Conservation (phyloP, 495 filamentous ascomycete genomes). For the Daldinia grandis region DNA sequence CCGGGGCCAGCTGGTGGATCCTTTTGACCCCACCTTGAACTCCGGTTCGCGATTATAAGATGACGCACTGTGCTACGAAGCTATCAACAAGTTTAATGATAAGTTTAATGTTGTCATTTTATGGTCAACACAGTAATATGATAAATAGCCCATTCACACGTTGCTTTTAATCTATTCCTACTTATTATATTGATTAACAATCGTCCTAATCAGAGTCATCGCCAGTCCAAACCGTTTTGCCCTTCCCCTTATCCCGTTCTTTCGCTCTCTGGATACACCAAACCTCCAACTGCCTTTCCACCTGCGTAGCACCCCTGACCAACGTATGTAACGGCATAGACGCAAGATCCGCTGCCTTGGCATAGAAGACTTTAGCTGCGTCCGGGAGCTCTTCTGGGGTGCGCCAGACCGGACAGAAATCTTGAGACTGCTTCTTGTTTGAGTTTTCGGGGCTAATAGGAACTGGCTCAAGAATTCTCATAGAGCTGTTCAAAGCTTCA, state of each 20-base stretch:
- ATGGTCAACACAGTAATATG: background rate
- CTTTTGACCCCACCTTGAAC: background rate
- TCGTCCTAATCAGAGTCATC: conserved; percentile 23
- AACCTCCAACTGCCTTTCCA: conserved; percentile 62
- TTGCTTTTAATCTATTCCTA: background rate
- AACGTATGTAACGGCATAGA: conserved; percentile 48
- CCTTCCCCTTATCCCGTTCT: conserved; percentile 46
- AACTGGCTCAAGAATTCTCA: conserved; percentile 26
- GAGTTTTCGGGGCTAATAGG: conserved; percentile 39
- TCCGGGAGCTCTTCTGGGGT: conserved; percentile 64
- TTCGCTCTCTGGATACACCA: conserved; percentile 56
- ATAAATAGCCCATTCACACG: background rate
- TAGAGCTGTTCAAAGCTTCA: conserved; percentile 16
- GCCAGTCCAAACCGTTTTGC: conserved; percentile 38
- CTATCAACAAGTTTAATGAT: background rate
- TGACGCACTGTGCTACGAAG: background rate
- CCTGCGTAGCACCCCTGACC: conserved; percentile 55
- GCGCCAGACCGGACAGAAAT: conserved; percentile 66
- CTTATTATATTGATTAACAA: background rate
- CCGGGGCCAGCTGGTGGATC: background rate
- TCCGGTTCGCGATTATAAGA: background rate
- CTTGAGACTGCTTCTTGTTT: conserved; percentile 58
- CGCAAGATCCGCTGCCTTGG: conserved; percentile 58
- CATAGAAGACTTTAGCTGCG: conserved; percentile 62
- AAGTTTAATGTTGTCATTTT: background rate